Percentiles rank a stretch among this genome's conserved stretches.
phyloP scores from a whole-genome alignment of 441 rosid genomes.

The Erodium moschatum region DNA sequence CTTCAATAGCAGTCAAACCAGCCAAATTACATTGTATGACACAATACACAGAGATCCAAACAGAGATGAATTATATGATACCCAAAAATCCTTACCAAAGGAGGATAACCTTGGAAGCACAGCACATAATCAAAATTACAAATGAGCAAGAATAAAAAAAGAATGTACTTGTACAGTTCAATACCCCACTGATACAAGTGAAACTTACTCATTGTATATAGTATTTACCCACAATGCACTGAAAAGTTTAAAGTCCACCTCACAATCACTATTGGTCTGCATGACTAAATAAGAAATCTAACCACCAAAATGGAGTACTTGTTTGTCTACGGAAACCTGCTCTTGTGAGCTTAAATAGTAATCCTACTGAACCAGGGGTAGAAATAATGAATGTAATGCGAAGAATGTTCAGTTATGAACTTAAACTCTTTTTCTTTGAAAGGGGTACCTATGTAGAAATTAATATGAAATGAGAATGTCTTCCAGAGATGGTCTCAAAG shows the following conservation, averaged over 20 bases:
- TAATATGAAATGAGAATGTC: neutral
- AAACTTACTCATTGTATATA: conserved; percentile 9
- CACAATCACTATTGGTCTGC: neutral
- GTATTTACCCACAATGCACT: neutral
- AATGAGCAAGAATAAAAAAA: conserved; percentile 18
- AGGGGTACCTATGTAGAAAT: neutral
- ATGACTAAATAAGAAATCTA: conserved; percentile 3
- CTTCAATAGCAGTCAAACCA: conserved; percentile 19
- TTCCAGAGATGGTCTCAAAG: conserved; percentile 2
- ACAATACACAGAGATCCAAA: conserved; percentile 20
- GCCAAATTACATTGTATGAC: conserved; percentile 15
- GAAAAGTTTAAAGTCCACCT: neutral
- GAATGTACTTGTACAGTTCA: conserved; percentile 8
- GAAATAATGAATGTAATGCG: conserved; percentile 1
- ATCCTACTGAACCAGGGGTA: neutral
- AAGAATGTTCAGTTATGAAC: neutral
- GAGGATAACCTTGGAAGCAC: conserved; percentile 18
- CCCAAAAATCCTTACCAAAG: conserved; percentile 23
- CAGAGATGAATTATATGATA: conserved; percentile 23
- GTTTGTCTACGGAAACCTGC: neutral
- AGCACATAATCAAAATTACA: conserved; percentile 13
- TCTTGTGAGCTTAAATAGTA: neutral
- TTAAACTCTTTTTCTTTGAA: neutral
- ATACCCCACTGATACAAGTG: conserved; percentile 15
- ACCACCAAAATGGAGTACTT: neutral